These are phyloP conservation scores for Saccharomycodes ludwigii DNA, from an alignment of 805 yeast genomes.

Conservation along the genomic window DNA sequence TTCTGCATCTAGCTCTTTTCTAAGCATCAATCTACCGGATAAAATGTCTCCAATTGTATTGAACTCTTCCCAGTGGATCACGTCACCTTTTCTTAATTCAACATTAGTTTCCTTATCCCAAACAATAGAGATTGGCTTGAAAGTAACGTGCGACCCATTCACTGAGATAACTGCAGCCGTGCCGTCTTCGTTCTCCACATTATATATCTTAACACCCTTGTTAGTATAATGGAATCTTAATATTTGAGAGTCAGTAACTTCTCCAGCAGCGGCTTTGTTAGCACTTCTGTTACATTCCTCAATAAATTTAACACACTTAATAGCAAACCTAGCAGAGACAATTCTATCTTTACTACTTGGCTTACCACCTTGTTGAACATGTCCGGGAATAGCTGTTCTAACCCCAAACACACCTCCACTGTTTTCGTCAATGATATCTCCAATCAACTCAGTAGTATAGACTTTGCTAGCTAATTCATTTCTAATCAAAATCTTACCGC, in stretches of 20 bases:
- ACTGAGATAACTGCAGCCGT: slow-evolving; percentile 57
- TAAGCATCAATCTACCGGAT: slow-evolving; percentile 53
- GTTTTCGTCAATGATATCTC: slow-evolving; percentile 49
- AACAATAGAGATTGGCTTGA: slow-evolving; percentile 42
- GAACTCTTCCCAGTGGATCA: slow-evolving; percentile 57
- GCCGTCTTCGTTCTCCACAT: slow-evolving; percentile 29
- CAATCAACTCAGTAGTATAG: slow-evolving; percentile 59
- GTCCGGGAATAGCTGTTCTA: slow-evolving; percentile 75
- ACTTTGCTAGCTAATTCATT: slow-evolving; percentile 69
- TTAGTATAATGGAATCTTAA: slow-evolving; percentile 37
- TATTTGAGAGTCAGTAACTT: slow-evolving; percentile 23
- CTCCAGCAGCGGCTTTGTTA: slow-evolving; percentile 17
- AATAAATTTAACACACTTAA: slow-evolving; percentile 78
- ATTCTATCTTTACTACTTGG: slow-evolving; percentile 74
- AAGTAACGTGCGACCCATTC: slow-evolving; percentile 50
- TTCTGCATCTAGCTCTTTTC: slow-evolving; percentile 26
- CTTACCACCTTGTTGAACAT: slow-evolving; percentile 73
- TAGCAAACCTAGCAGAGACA: slow-evolving; percentile 65
- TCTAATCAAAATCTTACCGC: slow-evolving; percentile 78
- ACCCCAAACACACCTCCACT: slow-evolving; percentile 59
- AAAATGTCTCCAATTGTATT: slow-evolving; percentile 51
- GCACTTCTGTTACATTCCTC: slow-evolving; percentile 44
- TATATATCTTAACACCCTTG: slow-evolving; percentile 35
- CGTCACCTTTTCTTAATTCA: slow-evolving; percentile 49
- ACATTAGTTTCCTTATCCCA: slow-evolving; percentile 53